Percentiles rank a stretch among this genome's conserved stretches.
Conservation (phyloP, 2,329 filamentous ascomycete genomes). For the Fusarium papillatum region DNA sequence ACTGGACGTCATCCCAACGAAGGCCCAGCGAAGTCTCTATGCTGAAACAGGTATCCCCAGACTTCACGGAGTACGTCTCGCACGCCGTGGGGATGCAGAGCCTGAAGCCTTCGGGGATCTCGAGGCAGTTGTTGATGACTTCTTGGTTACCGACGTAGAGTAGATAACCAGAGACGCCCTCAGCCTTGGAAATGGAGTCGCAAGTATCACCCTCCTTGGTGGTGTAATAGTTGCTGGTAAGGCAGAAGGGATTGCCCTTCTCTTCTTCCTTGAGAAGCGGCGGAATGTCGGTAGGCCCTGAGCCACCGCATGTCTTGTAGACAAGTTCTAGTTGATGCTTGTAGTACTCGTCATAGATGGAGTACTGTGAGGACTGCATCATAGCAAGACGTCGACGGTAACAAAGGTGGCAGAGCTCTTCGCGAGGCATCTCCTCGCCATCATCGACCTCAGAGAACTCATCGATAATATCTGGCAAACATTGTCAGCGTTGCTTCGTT, state of each 20-base stretch:
- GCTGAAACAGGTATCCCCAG: neutral
- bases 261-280: neutral
- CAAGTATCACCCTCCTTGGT: neutral
- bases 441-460: conserved; percentile 26
- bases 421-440: conserved; percentile 29
- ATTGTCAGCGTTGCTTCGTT: too few relatives aligned
- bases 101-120: conserved; percentile 16
- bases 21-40: neutral
- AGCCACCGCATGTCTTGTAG: conserved; percentile 20
- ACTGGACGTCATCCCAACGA: neutral
- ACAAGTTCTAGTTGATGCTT: conserved; percentile 11
- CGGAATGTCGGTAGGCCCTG: neutral
- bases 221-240: conserved; percentile 10
- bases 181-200: conserved; percentile 23
- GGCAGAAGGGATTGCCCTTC: too few relatives aligned
- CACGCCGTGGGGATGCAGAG: conserved; percentile 18
- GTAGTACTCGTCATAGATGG: conserved; percentile 34
- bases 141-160: conserved; percentile 33
- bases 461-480: conserved; percentile 19
- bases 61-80: neutral
- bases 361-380: conserved; percentile 43
- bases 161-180: conserved; percentile 24
- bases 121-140: conserved; percentile 17
- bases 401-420: conserved; percentile 43
- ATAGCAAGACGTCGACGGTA: conserved; percentile 32